Evolutionary conservation across 768 basidiomycete genomes (phyloP).

Genomic region (Omphalotus guepiniiformis): DNA sequence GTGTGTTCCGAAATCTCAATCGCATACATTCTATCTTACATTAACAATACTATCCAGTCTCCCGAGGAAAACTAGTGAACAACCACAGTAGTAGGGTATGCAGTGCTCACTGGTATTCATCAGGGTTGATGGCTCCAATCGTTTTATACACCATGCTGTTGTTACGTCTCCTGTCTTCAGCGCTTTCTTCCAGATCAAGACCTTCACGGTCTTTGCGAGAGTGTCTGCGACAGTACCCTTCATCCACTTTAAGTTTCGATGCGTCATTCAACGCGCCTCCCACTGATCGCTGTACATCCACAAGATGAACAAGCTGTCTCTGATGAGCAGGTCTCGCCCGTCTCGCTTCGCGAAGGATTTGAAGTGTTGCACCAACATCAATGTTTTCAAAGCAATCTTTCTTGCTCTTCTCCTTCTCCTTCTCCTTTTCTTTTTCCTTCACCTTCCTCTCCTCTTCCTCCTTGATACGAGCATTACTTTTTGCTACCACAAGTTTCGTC

Average conservation of each 20-base stretch:
- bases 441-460: background rate
- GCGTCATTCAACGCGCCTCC: constrained; percentile 18
- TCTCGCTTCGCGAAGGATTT: constrained; percentile 17
- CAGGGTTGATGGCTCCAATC: background rate
- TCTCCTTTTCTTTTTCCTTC: constrained; percentile 8
- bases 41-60: no score
- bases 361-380: constrained; percentile 16
- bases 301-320: constrained; percentile 28
- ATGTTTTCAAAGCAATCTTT: constrained; percentile 5
- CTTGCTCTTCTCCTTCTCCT: constrained; percentile 6
- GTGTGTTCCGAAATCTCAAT: no score
- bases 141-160: background rate
- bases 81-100: no score
- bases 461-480: constrained; percentile 7
- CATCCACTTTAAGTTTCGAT: background rate
- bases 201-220: background rate
- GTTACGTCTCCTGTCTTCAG: background rate
- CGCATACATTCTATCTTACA: no score
- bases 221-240: constrained; percentile 5
- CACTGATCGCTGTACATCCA: constrained; percentile 35
- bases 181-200: background rate
- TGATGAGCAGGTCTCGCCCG: constrained; percentile 12
- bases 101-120: no score
- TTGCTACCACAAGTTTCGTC: constrained; percentile 19
- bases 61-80: no score